Base-by-base conservation (phyloP, 2,329 filamentous ascomycete genomes). In the Lomentospora prolificans region DNA sequence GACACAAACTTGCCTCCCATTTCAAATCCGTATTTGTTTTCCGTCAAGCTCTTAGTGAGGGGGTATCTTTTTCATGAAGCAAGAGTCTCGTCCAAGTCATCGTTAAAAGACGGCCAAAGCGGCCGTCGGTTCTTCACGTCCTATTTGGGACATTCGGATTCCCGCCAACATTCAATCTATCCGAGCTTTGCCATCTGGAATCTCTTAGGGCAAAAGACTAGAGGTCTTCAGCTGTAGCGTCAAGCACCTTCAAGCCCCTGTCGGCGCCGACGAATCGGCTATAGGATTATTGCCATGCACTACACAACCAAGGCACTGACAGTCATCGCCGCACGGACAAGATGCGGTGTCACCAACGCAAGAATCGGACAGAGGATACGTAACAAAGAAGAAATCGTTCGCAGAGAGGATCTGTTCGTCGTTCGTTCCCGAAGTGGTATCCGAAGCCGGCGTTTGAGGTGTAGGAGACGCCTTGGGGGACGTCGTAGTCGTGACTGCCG, bases 291-390 rank as follows among this genome's bases (percentile, higher is more conserved):
- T 56, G 25, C 59, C 58, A 36, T 83, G 80, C 53, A 82, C 78
- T 52, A 74, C 70, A 60, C 80, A 83, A 3, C 79, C 80, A 2
- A 81, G 66, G 60, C 80, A 84, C 58, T 77, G 70, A 57, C 80
- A 84, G 58, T 81, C 78, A 57, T 83, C 79, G 7, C 80, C 80
- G 56, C 81, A 84, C 0, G 75, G 78, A 62, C 80, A 84, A 41
- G 70, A 75, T 10, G 72, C 68, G 57, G 70, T 70, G 57, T 76
- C 74, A 2, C 79, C 78, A 0, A 70, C 72, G 62, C 79, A 81
- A 1, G 67, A 65, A 24, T 75, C 71, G 3, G 69, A 67, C 56
- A 74, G 76, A 2, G 76, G 72, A 59, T 82, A 78, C 55, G 74
- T 76, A 57, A 84, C 80, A 61, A 84, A 84, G 63, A 83, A 76